phyloP scores from a whole-genome alignment of 495 filamentous ascomycete genomes.

The Trichoderma gamsii region DNA sequence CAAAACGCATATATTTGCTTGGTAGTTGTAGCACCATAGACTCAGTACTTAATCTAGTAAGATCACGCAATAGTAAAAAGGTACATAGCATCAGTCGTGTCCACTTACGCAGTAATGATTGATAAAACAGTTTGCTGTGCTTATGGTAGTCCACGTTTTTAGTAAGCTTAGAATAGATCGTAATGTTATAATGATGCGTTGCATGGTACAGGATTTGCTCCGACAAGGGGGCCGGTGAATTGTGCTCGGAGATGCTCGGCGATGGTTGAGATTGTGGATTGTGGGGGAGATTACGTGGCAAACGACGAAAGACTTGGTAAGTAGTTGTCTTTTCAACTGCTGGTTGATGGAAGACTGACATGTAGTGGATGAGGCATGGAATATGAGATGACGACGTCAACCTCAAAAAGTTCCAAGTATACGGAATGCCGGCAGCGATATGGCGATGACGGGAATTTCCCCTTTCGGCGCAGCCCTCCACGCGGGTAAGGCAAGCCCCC shows the following conservation, averaged over 20 bases:
- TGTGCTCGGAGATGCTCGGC: conserved; percentile 10
- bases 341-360: background rate
- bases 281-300: background rate
- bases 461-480: background rate
- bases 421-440: background rate
- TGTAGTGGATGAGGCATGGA: background rate
- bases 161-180: background rate
- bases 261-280: background rate
- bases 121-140: background rate
- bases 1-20: too few species aligned
- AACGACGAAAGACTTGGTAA: background rate
- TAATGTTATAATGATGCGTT: background rate
- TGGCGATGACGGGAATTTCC: conserved; percentile 7
- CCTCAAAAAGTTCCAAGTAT: background rate
- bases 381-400: background rate
- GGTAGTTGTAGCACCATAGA: too few species aligned
- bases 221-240: background rate
- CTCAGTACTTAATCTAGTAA: too few species aligned
- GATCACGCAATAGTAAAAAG: too few species aligned
- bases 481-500: background rate
- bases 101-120: background rate
- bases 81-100: background rate
- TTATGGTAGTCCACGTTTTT: background rate
- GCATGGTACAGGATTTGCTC: too few species aligned
- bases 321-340: background rate